Evolutionary conservation across 2,329 filamentous ascomycete species (phyloP).

Genomic region (Claviceps sp.): DNA sequence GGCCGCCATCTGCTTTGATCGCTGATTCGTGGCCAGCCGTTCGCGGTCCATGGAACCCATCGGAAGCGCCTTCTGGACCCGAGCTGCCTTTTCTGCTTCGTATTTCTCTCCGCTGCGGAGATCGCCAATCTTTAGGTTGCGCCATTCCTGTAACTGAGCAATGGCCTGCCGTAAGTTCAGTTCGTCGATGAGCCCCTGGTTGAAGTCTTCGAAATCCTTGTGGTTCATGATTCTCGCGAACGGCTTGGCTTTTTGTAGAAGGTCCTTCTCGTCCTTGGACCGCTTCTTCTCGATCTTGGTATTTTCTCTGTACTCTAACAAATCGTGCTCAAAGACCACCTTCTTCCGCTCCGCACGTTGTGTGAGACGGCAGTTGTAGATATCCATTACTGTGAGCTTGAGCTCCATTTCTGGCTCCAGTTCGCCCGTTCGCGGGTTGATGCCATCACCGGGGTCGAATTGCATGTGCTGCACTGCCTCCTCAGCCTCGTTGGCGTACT

Average conservation of each 20-base stretch:
- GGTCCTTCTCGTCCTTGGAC: constrained; percentile 85
- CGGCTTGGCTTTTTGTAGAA: constrained; percentile 87
- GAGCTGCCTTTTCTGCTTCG: constrained; percentile 70
- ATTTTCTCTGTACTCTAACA: constrained; percentile 90
- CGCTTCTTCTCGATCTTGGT: constrained; percentile 82
- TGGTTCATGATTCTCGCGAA: constrained; percentile 96
- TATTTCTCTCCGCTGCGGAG: constrained; percentile 82
- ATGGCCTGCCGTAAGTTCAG: constrained; percentile 86
- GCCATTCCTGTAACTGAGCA: constrained; percentile 84
- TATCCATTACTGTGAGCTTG: constrained; percentile 95
- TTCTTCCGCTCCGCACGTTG: constrained; percentile 89
- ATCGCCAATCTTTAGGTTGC: constrained; percentile 69
- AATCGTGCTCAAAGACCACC: constrained; percentile 87
- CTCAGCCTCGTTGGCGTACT: constrained; percentile 95
- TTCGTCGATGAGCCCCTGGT: constrained; percentile 77
- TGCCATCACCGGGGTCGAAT: constrained; percentile 88
- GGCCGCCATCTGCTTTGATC: constrained; percentile 51
- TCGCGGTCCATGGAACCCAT: constrained; percentile 78
- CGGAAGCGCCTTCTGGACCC: constrained; percentile 56
- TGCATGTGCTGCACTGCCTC: constrained; percentile 98
- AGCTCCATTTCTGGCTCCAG: constrained; percentile 93
- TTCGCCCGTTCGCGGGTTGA: constrained; percentile 72
- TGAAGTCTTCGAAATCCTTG: constrained; percentile 76
- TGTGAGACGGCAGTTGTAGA: constrained; percentile 87
- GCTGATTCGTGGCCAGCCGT: constrained; percentile 56